Base-by-base conservation (phyloP, 148 eudicot species). In the Persicaria maculosa region DNA sequence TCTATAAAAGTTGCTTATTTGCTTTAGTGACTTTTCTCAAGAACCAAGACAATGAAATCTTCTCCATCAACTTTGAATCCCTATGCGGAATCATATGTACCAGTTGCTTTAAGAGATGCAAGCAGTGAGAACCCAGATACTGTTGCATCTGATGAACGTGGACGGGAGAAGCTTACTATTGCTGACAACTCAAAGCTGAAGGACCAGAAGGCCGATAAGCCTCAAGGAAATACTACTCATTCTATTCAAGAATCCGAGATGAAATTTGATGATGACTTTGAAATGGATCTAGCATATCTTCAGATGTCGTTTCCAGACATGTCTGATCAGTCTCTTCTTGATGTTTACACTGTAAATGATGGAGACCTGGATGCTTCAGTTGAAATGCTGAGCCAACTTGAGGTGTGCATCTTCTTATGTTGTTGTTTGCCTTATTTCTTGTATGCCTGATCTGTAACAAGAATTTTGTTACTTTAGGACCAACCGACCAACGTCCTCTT, bases 301-400 rank as follows among this genome's bases (percentile, higher is more conserved):
- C 90, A 89, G 85, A 90, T 91, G 95, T 74, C 71, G 12, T 94
- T 85, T 80, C 96, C 97, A 83, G 91, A 86, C 31, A 74, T 91
- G 71, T 89, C 98, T 68, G 83, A 85, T 67, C 91, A 94, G 77
- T 94, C 88, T 14, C 85, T 94, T 77, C 78, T 86, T 68, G 91
- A 83, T 70, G 91, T 94, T 77, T 94, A 94, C 82, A 43, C 73
- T 45, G 86, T 86, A 67, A 91, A 85, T 80, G 69, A 70, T 4
- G 82, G 93, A 78, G 97, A 94, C 84, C 70, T 94, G 83, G 95
- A 91, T 20, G 80, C 86, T 62, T 70, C 98, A 53, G 61, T 94
- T 75, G 97, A 94, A 74, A 94, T 94, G 97, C 78, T 94, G 77
- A 77, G 76, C 68, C 86, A 94, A 65, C 90, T 94, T 50, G 96